Percentiles rank a stretch among this genome's conserved stretches.
These are phyloP conservation scores for Aspergillus floridensis DNA, from an alignment of 2,329 filamentous ascomycete genomes.

Conservation along the genomic window DNA sequence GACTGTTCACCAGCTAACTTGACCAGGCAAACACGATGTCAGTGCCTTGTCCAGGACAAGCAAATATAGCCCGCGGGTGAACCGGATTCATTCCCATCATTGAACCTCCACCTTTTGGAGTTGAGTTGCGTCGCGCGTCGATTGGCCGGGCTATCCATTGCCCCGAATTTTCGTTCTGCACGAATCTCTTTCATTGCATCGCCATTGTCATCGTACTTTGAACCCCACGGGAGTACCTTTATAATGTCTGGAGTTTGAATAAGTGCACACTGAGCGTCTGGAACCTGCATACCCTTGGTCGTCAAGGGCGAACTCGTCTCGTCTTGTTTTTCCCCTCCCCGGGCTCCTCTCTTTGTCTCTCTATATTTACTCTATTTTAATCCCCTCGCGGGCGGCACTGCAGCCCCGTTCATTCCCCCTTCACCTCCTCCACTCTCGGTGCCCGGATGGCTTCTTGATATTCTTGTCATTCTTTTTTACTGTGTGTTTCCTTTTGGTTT, in stretches of 20 bases:
- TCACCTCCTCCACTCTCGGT: background rate
- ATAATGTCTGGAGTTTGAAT: slow-evolving; percentile 1
- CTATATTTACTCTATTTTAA: background rate
- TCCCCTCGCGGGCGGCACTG: background rate
- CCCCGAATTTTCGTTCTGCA: slow-evolving; percentile 1
- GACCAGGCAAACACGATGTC: slow-evolving; percentile 70
- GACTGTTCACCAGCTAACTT: background rate
- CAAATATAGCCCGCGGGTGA: slow-evolving; percentile 40
- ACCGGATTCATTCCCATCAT: slow-evolving; percentile 40
- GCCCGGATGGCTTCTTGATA: background rate
- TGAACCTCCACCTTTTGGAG: slow-evolving; percentile 13
- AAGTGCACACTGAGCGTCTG: slow-evolving; percentile 4
- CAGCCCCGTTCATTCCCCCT: background rate
- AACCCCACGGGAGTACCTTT: background rate
- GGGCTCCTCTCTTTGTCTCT: background rate
- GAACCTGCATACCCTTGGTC: slow-evolving; percentile 2
- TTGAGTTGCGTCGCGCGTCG: background rate
- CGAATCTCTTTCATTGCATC: slow-evolving; percentile 2
- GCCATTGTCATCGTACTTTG: background rate
- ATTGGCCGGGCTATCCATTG: slow-evolving; percentile 1
- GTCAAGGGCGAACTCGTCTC: slow-evolving; percentile 3
- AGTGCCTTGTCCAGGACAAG: slow-evolving; percentile 42
- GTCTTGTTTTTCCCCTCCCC: background rate
- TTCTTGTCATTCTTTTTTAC: background rate
- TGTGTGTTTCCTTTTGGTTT: background rate